Conservation (phyloP, 2,329 filamentous ascomycete species). For the Escovopsis sp. region DNA sequence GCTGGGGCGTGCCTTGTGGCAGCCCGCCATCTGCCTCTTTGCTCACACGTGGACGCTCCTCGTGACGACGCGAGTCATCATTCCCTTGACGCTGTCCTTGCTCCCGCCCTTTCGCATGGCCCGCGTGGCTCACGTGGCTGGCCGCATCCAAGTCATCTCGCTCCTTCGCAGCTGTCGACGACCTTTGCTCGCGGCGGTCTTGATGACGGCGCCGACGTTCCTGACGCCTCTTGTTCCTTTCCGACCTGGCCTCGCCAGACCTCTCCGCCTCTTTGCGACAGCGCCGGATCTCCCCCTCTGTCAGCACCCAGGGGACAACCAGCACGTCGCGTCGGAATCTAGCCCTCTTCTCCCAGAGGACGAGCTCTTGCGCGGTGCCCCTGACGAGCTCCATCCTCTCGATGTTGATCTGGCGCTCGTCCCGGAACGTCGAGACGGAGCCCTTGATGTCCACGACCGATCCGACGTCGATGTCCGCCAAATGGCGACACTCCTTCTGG, state of each 20-base stretch:
- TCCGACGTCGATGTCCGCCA: slow-evolving; percentile 31
- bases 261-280: slow-evolving; percentile 33
- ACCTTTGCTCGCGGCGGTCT: slow-evolving; percentile 8
- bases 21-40: slow-evolving; percentile 7
- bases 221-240: slow-evolving; percentile 9
- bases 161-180: slow-evolving; percentile 3
- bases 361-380: slow-evolving; percentile 40
- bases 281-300: slow-evolving; percentile 29
- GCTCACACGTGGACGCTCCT: not conserved
- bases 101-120: not conserved
- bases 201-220: no score
- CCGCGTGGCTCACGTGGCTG: not conserved
- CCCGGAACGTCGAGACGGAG: slow-evolving; percentile 29
- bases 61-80: not conserved
- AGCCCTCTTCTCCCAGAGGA: slow-evolving; percentile 40
- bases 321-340: slow-evolving; percentile 36
- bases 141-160: slow-evolving; percentile 1
- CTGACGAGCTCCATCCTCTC: slow-evolving; percentile 31
- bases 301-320: slow-evolving; percentile 38
- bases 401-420: slow-evolving; percentile 35
- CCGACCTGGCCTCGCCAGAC: slow-evolving; percentile 11
- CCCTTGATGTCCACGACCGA: slow-evolving; percentile 43
- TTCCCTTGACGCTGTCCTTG: not conserved
- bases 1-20: slow-evolving; percentile 12
- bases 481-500: slow-evolving; percentile 3